Evolutionary conservation across 208 protist species (phyloP), one percentile per base, ranked within the genome.

Genomic region (Leishmania guyanensis): DNA sequence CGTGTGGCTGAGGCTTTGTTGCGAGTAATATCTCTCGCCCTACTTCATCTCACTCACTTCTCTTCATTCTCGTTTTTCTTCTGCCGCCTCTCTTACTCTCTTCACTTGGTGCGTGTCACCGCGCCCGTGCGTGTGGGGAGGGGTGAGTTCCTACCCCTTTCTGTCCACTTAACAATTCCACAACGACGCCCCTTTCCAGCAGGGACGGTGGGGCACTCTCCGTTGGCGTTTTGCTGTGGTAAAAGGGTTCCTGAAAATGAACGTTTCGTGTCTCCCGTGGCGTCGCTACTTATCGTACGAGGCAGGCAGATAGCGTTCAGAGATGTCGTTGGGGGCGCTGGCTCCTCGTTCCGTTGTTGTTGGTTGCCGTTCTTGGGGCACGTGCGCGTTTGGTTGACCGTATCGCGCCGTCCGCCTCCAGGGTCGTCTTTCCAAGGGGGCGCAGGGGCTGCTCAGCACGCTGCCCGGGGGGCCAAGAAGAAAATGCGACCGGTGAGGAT

Each of bases 401-500:
- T 65, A 4, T 36, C 60, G 0, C n/a, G 36, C 36, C 36, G 36
- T 39, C 36, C 36, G 36, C 36, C 36, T 2, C 36, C 36, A 33
- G 36, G 36, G 0, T 39, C 36, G 36, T 39, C 36, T 39, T 39
- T 39, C 36, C 36, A 0, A 33, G 33, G 33, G 33, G 33, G 33
- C 33, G 33, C 33, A 33, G 0, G 33, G 33, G 33, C 33, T 33
- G 33, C 33, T 33, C 33, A 0, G 33, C 33, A 33, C 33, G 33
- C 0, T 33, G 33, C 33, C 36, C 36, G 22, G 26, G 58, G 58
- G 58, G 26, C n/a, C 26, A 43, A 2, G 22, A 14, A 3, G 33
- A 85, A 86, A 85, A 92, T 90, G 86, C 86, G 84, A 89, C 80
- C 85, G 81, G 88, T 88, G 90, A 95, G 92, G 91, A 87, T 97